phyloP scores from a whole-genome alignment of 345 rosid genomes.

The Sisymbrium irio region DNA sequence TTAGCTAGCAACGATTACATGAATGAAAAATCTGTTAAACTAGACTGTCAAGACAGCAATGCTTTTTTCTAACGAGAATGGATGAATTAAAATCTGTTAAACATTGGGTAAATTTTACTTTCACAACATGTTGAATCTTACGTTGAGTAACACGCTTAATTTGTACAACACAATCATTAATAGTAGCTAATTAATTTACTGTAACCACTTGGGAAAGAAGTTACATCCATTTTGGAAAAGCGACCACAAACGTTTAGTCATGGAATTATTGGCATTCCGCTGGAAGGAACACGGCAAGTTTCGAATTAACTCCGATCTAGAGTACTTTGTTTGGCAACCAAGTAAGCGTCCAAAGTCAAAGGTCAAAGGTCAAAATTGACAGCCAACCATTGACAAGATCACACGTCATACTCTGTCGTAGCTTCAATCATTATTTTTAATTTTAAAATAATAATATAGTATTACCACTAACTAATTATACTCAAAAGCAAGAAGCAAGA shows the following conservation, averaged over 20 bases:
- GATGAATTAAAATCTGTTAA: not conserved
- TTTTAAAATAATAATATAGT: not conserved
- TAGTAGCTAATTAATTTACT: not conserved
- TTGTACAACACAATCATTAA: not conserved
- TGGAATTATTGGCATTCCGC: not conserved
- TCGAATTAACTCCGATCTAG: not conserved
- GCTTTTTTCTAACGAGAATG: not conserved
- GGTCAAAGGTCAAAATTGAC: slow-evolving; percentile 12
- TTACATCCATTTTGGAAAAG: not conserved
- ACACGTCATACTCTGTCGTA: not conserved
- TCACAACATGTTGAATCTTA: not conserved
- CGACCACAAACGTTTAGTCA: not conserved
- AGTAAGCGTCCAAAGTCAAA: slow-evolving; percentile 9
- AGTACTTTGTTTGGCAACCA: slow-evolving; percentile 24
- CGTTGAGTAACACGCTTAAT: not conserved
- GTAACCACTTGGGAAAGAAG: not conserved
- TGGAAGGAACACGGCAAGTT: not conserved
- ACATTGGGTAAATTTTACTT: not conserved
- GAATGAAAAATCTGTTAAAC: no score
- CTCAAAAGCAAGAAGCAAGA: not conserved
- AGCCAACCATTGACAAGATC: not conserved
- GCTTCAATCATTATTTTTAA: not conserved
- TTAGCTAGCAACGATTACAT: no score
- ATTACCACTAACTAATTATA: not conserved
- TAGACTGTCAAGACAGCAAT: no score